Evolutionary conservation across 192 early-diverging fungal genomes (phyloP).

Genomic region (Backusella macrospora): DNA sequence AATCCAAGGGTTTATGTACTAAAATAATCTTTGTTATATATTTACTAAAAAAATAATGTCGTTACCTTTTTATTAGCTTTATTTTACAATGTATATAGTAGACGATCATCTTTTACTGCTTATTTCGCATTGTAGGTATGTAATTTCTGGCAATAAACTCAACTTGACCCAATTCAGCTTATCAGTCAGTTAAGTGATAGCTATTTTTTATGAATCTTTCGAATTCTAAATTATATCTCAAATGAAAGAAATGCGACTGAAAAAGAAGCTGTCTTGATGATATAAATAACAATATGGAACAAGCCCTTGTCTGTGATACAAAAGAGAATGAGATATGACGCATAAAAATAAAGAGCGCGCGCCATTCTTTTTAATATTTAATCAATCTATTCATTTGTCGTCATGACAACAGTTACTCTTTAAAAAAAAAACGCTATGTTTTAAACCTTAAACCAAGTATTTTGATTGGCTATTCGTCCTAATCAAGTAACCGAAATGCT

Average conservation of each 20-base stretch:
- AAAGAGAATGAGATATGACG: neutral
- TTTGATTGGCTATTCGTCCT: neutral
- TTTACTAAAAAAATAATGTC: too few species aligned
- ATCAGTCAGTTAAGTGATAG: neutral
- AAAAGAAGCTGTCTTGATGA: neutral
- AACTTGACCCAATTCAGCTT: neutral
- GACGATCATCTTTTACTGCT: too few species aligned
- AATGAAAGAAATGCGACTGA: neutral
- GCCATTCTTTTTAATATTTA: neutral
- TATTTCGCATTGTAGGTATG: too few species aligned
- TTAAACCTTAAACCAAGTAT: neutral
- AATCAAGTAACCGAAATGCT: neutral
- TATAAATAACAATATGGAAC: neutral
- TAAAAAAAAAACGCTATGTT: neutral
- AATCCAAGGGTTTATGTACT: neutral
- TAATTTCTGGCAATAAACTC: too few species aligned
- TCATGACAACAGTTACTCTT: neutral
- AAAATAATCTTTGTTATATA: too few species aligned
- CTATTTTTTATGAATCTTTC: neutral
- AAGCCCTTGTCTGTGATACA: neutral
- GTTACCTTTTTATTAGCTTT: too few species aligned
- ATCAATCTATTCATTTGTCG: neutral
- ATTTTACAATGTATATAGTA: too few species aligned
- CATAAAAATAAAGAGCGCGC: neutral
- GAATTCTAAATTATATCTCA: neutral